phyloP scores from a whole-genome alignment of 2,329 filamentous ascomycete species.

The Fonsecaea multimorphosa region DNA sequence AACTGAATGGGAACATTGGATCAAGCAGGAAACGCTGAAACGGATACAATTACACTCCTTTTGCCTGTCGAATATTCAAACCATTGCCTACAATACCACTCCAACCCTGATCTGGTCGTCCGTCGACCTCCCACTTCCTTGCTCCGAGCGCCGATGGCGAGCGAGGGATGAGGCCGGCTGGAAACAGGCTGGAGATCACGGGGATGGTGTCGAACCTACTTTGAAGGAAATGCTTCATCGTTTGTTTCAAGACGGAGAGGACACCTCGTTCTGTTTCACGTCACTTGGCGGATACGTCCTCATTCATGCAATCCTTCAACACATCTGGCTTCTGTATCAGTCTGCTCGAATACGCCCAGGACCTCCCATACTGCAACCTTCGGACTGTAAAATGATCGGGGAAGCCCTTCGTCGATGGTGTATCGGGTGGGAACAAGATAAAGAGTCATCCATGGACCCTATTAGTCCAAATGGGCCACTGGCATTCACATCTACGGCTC shows the following conservation, averaged over 20 bases:
- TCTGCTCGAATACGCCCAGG: not conserved
- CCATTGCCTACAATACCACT: constrained; percentile 4
- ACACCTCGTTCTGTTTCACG: not conserved
- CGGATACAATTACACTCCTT: constrained; percentile 11
- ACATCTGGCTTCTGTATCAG: constrained; percentile 10
- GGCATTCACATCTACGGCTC: constrained; percentile 17
- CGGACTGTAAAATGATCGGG: not conserved
- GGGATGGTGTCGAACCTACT: no score
- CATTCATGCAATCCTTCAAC: constrained; percentile 13
- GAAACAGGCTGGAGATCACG: no score
- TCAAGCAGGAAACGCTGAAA: constrained; percentile 2
- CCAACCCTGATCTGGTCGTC: constrained; percentile 4
- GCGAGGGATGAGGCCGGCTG: not conserved
- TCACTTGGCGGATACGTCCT: constrained; percentile 8
- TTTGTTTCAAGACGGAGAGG: no score
- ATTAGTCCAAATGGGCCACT: constrained; percentile 11
- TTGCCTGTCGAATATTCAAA: constrained; percentile 16
- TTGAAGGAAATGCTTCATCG: no score
- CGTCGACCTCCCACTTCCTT: constrained; percentile 2
- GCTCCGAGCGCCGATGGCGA: constrained; percentile 17
- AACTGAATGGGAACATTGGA: constrained; percentile 3
- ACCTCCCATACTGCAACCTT: no score
- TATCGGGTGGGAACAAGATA: constrained; percentile 9
- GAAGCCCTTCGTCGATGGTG: constrained; percentile 7
- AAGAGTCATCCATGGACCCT: constrained; percentile 21